These are phyloP conservation scores for Saturnispora saitoi DNA, from an alignment of 805 yeast genomes.

Conservation along the genomic window DNA sequence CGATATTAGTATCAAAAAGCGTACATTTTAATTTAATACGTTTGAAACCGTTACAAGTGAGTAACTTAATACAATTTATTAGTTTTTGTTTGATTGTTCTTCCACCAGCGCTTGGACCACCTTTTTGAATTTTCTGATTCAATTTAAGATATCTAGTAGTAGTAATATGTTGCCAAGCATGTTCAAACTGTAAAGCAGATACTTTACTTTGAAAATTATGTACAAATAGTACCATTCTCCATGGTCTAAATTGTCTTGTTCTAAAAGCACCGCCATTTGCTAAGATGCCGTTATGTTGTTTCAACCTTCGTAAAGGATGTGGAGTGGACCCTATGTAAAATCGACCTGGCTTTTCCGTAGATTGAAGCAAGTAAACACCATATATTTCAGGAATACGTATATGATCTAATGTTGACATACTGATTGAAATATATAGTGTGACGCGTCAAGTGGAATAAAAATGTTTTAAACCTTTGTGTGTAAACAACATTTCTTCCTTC, in stretches of 20 bases:
- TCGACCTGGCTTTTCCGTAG: conserved; percentile 46
- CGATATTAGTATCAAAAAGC: conserved; percentile 32
- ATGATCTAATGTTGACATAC: background rate
- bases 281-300: conserved; percentile 74
- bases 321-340: conserved; percentile 82
- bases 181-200: conserved; percentile 73
- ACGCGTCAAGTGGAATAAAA: background rate
- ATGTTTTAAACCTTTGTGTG: background rate
- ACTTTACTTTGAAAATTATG: conserved; percentile 65
- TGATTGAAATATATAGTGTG: background rate
- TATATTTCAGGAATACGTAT: conserved; percentile 37
- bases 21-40: conserved; percentile 38
- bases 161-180: conserved; percentile 73
- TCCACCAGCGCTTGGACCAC: conserved; percentile 24
- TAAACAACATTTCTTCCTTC: background rate
- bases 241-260: conserved; percentile 64
- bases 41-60: conserved; percentile 36
- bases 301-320: conserved; percentile 52
- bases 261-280: conserved; percentile 58
- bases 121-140: background rate
- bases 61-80: conserved; percentile 38
- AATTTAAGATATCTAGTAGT: conserved; percentile 49
- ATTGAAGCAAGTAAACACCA: conserved; percentile 63
- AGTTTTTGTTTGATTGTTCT: conserved; percentile 37
- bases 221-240: conserved; percentile 59